Conservation (phyloP, 495 filamentous ascomycete species). For the Penicillium samsonianum region DNA sequence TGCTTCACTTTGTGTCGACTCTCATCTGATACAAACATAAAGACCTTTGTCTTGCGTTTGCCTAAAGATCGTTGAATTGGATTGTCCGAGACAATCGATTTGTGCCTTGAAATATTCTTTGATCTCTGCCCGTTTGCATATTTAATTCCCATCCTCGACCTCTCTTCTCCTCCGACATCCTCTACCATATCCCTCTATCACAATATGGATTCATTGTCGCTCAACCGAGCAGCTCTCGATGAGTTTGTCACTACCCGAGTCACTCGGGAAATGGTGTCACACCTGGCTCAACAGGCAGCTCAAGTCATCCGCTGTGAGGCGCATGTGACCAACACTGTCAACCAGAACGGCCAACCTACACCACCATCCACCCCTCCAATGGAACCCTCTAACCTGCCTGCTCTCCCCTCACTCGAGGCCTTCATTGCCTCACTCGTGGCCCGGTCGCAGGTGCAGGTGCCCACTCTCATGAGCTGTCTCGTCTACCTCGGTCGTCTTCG, state of each 20-base stretch:
- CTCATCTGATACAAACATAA: neutral
- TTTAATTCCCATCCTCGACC: conserved; percentile 8
- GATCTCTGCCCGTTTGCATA: neutral
- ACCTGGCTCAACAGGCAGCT: conserved; percentile 79
- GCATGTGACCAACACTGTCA: conserved; percentile 45
- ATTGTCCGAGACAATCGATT: conserved; percentile 7
- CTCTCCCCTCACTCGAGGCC: conserved; percentile 75
- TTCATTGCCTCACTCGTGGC: conserved; percentile 92
- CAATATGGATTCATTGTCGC: conserved; percentile 42
- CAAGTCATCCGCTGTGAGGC: conserved; percentile 89
- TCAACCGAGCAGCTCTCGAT: conserved; percentile 83
- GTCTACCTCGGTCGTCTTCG: conserved; percentile 89
- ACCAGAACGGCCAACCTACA: conserved; percentile 64
- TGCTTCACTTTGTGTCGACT: conserved; percentile 10
- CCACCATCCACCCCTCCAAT: conserved; percentile 67
- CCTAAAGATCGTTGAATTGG: neutral
- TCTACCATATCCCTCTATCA: conserved; percentile 13
- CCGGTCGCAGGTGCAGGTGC: conserved; percentile 93
- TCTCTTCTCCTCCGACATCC: neutral
- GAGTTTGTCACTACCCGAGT: conserved; percentile 85
- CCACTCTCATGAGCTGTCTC: conserved; percentile 92
- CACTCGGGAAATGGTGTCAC: conserved; percentile 77
- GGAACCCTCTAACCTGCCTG: conserved; percentile 48
- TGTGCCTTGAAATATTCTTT: neutral
- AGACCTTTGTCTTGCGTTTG: conserved; percentile 3